Evolutionary conservation across 225 moss, liverwort and hornwort species (phyloP).

Genomic region (Marchantia paleacea): DNA sequence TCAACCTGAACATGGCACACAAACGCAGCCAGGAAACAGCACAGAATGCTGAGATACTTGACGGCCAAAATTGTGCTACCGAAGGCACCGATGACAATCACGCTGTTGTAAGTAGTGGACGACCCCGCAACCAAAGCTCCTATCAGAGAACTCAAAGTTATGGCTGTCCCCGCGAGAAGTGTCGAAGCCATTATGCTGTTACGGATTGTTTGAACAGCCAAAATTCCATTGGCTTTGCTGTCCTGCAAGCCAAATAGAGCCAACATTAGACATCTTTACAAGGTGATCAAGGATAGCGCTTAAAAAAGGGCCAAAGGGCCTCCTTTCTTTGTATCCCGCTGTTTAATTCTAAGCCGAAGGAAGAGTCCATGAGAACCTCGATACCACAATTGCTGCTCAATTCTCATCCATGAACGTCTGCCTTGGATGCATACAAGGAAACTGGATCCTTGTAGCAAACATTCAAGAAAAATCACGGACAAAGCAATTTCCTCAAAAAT

Average conservation of each 20-base stretch:
- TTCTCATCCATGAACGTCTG: too few species aligned
- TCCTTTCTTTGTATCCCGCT: too few species aligned
- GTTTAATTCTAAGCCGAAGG: too few species aligned
- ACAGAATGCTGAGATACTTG: conserved; percentile 65
- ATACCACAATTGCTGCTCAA: too few species aligned
- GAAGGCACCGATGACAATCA: conserved; percentile 55
- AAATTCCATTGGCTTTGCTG: conserved; percentile 56
- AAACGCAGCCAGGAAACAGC: conserved; percentile 70
- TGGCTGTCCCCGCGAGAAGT: conserved; percentile 77
- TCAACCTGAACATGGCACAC: conserved; percentile 50
- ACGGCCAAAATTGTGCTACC: conserved; percentile 35
- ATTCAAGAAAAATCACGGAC: too few species aligned
- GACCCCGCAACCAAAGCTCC: conserved; percentile 59
- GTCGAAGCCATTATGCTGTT: conserved; percentile 96
- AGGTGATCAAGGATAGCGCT: too few species aligned
- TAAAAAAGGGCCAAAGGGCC: too few species aligned
- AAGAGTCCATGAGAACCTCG: too few species aligned
- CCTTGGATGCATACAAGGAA: too few species aligned
- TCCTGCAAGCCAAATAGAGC: conserved; percentile 45
- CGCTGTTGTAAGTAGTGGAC: conserved; percentile 29
- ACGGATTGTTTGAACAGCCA: conserved; percentile 82
- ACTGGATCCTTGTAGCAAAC: too few species aligned
- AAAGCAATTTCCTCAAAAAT: too few species aligned
- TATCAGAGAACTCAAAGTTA: conserved; percentile 72
- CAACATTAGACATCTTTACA: too few species aligned